These are phyloP conservation scores for Sarcodon sp. DNA, from an alignment of 768 basidiomycete genomes.

Conservation along the genomic window DNA sequence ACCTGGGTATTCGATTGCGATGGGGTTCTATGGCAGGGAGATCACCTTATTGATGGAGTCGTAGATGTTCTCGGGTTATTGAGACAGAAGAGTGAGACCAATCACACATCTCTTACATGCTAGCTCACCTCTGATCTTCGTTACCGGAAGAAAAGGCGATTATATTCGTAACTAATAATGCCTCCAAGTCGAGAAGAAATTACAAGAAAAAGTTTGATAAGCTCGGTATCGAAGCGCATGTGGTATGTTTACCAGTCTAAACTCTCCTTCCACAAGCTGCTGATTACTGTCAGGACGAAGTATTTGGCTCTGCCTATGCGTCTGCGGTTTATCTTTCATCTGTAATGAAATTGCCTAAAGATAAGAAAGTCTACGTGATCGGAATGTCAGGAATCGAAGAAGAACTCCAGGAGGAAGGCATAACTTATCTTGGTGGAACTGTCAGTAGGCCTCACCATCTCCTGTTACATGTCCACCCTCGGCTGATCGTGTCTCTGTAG, in stretches of 20 bases:
- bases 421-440: constrained; percentile 72
- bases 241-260: constrained; percentile 32
- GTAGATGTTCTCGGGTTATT: constrained; percentile 62
- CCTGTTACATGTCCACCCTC: not conserved
- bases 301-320: constrained; percentile 90
- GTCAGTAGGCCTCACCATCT: constrained; percentile 28
- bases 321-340: constrained; percentile 78
- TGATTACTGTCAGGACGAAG: constrained; percentile 62
- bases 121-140: constrained; percentile 2
- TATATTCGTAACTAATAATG: constrained; percentile 96
- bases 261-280: not conserved
- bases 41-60: constrained; percentile 66
- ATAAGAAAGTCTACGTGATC: constrained; percentile 93
- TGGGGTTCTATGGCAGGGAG: constrained; percentile 88
- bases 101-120: not conserved
- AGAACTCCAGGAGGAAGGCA: constrained; percentile 81
- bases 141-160: constrained; percentile 55
- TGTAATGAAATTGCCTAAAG: constrained; percentile 77
- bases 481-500: constrained; percentile 24
- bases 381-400: constrained; percentile 89
- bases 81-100: constrained; percentile 52
- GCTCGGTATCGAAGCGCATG: constrained; percentile 72
- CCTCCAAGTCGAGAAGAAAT: constrained; percentile 77
- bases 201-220: constrained; percentile 91
- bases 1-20: constrained; percentile 97